Evolutionary conservation across 805 yeast genomes (phyloP).

Genomic region (Debaryomyces maramus): DNA sequence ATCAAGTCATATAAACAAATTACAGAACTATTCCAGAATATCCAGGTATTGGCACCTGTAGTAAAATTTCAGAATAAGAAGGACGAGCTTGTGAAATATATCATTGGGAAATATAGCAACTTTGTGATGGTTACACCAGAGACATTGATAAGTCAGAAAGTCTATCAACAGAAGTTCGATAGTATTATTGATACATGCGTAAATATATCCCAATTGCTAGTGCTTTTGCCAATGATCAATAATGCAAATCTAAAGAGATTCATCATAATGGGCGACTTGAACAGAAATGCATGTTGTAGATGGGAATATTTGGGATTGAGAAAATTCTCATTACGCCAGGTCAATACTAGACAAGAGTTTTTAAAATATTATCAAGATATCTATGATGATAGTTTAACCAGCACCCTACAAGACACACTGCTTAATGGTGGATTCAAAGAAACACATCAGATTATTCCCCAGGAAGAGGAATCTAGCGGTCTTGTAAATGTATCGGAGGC

Average conservation of each 20-base stretch:
- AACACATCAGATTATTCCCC: constrained; percentile 11
- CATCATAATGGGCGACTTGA: constrained; percentile 4
- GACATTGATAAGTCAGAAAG: background rate
- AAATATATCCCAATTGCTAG: background rate
- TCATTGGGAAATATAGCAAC: constrained; percentile 3
- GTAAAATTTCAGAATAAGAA: constrained; percentile 6
- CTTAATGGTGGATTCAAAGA: constrained; percentile 27
- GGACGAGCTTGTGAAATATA: constrained; percentile 3
- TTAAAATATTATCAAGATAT: background rate
- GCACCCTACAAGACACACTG: background rate
- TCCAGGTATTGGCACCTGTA: constrained; percentile 8
- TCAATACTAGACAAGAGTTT: background rate
- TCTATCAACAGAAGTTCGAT: constrained; percentile 1
- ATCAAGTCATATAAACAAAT: constrained; percentile 4
- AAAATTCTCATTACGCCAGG: background rate
- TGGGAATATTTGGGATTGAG: constrained; percentile 1
- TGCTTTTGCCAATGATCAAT: constrained; percentile 4
- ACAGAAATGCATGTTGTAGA: background rate
- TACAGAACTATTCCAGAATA: constrained; percentile 4
- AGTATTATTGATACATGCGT: constrained; percentile 3
- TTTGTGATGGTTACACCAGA: constrained; percentile 5
- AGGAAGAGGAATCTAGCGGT: background rate
- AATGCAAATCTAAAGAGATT: constrained; percentile 4
- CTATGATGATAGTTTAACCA: background rate
- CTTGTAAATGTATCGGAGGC: constrained; percentile 16